Percentiles rank a stretch among this genome's conserved stretches.
These are phyloP conservation scores for Hygrocybe punicea DNA, from an alignment of 768 basidiomycete species.

Conservation along the genomic window DNA sequence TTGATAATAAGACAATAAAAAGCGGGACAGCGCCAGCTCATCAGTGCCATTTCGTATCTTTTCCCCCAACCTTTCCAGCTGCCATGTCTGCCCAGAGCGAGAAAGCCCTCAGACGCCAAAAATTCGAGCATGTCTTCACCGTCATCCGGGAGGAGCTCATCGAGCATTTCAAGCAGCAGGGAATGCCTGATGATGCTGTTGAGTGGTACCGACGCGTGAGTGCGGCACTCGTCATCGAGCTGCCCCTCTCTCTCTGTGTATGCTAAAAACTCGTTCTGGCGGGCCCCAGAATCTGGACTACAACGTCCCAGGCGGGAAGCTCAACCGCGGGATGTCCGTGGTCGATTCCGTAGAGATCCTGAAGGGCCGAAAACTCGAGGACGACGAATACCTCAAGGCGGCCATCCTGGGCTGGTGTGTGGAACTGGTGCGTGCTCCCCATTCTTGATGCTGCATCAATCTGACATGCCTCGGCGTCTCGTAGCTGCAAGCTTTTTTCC, in stretches of 20 bases:
- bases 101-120: conserved; percentile 49
- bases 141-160: conserved; percentile 76
- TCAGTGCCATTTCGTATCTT: neutral
- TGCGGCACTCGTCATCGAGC: conserved; percentile 7
- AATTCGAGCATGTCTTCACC: conserved; percentile 72
- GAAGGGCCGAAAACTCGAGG: conserved; percentile 61
- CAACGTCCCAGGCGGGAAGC: conserved; percentile 95
- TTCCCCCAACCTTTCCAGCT: neutral
- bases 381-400: conserved; percentile 85
- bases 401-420: conserved; percentile 94
- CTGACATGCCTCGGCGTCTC: neutral
- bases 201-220: conserved; percentile 82
- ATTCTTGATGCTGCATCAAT: neutral
- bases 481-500: conserved; percentile 96
- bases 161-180: conserved; percentile 58
- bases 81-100: conserved; percentile 5
- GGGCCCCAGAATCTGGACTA: conserved; percentile 71
- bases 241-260: neutral
- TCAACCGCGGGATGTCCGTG: conserved; percentile 95
- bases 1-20: neutral
- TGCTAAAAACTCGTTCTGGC: neutral
- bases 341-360: conserved; percentile 91
- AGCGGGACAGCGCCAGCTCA: neutral
- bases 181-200: conserved; percentile 80
- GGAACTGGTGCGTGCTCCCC: conserved; percentile 69